Evolutionary conservation across 2,329 filamentous ascomycete species (phyloP).

Genomic region (Basipetospora chlamydospora): DNA sequence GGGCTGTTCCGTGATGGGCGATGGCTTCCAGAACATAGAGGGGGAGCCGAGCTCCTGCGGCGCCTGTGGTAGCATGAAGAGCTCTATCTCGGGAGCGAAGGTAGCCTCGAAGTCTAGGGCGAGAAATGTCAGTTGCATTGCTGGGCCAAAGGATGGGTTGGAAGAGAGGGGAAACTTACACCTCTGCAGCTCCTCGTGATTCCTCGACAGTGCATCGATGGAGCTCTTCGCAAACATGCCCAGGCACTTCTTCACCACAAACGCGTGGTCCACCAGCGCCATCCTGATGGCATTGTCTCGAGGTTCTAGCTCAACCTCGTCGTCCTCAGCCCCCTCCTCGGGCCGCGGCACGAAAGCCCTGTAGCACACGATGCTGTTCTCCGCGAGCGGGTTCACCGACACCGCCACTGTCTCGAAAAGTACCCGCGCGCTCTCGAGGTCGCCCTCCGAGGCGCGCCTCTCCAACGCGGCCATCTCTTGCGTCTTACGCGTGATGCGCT

Average conservation of each 20-base stretch:
- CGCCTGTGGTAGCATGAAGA: constrained; percentile 24
- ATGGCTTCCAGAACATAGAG: constrained; percentile 34
- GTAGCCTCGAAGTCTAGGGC: constrained; percentile 43
- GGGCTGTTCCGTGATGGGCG: constrained; percentile 26
- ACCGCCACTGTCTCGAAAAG: constrained; percentile 64
- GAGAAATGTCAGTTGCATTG: too few relatives aligned
- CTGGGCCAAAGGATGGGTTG: too few relatives aligned
- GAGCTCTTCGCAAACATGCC: constrained; percentile 50
- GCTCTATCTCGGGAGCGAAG: constrained; percentile 50
- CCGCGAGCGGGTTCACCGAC: constrained; percentile 58
- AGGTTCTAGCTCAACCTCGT: constrained; percentile 34
- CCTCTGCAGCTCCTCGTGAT: constrained; percentile 45
- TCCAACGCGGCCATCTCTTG: constrained; percentile 68
- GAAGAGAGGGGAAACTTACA: constrained; percentile 33
- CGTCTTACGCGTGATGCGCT: constrained; percentile 82
- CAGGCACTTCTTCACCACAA: constrained; percentile 74
- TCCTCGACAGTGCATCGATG: constrained; percentile 40
- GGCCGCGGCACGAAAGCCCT: constrained; percentile 53
- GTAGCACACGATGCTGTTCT: constrained; percentile 68
- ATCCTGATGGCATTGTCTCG: constrained; percentile 71
- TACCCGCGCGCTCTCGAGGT: constrained; percentile 52
- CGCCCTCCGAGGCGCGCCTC: constrained; percentile 56
- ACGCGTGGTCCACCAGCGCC: constrained; percentile 75
- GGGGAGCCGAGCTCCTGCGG: constrained; percentile 22
- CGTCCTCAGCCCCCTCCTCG: constrained; percentile 25